phyloP scores from a whole-genome alignment of 1,284 basidiomycete genomes.

The Pseudozyma hubeiensis region DNA sequence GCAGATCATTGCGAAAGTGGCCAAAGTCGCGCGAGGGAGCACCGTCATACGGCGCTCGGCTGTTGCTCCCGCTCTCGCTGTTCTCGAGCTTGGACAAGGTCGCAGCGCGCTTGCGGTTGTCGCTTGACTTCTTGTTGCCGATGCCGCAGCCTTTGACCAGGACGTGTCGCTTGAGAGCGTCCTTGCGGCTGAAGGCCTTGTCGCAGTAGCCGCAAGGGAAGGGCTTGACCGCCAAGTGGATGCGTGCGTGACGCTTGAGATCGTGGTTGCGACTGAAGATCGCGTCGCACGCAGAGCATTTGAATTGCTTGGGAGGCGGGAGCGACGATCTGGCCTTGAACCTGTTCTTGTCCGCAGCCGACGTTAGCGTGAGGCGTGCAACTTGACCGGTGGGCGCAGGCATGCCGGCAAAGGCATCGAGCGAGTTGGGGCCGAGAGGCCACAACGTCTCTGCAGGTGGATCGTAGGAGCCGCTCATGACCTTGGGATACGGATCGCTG shows the following conservation, averaged over 20 bases:
- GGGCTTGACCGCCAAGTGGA: conserved; percentile 64
- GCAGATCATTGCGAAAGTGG: conserved; percentile 32
- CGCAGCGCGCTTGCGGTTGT: conserved; percentile 34
- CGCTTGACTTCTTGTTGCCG: conserved; percentile 48
- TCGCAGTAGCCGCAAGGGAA: conserved; percentile 58
- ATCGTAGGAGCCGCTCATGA: conserved; percentile 25
- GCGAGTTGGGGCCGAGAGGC: conserved; percentile 40
- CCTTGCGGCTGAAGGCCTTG: conserved; percentile 63
- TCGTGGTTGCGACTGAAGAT: conserved; percentile 65
- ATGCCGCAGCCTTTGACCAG: conserved; percentile 57
- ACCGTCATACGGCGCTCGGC: conserved; percentile 25
- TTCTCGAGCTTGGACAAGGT: conserved; percentile 44
- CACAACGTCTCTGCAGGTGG: conserved; percentile 33
- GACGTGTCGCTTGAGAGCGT: conserved; percentile 61
- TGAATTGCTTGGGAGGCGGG: conserved; percentile 52
- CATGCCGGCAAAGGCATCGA: conserved; percentile 45
- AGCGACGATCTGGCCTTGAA: conserved; percentile 31
- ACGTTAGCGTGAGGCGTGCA: conserved; percentile 37
- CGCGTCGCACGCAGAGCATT: conserved; percentile 59
- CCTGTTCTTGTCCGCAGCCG: conserved; percentile 31
- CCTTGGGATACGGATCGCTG: conserved; percentile 23
- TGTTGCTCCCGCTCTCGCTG: conserved; percentile 16
- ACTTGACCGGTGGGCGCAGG: conserved; percentile 22
- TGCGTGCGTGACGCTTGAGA: conserved; percentile 63
- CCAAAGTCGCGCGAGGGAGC: conserved; percentile 25